Evolutionary conservation across 306 rosid genomes (phyloP).

Genomic region (Trichosanthes cucumerina): DNA sequence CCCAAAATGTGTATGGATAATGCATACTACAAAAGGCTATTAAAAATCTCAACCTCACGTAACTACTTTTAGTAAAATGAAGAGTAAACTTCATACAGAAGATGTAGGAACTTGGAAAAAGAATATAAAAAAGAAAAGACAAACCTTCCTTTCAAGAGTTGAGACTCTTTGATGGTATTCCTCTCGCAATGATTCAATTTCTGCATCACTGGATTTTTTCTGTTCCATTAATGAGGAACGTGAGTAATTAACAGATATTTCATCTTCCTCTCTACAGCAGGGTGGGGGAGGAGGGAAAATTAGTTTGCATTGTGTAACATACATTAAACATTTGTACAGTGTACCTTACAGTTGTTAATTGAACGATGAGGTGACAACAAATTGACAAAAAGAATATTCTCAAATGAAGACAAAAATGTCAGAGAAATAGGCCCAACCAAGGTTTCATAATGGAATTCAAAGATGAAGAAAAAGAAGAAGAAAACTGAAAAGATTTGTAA

Average conservation of each 20-base stretch:
- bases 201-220: conserved; percentile 94
- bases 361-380: background rate
- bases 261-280: background rate
- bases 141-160: conserved; percentile 84
- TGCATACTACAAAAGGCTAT: background rate
- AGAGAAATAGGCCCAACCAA: background rate
- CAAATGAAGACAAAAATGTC: background rate
- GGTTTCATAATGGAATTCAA: background rate
- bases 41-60: background rate
- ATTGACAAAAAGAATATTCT: background rate
- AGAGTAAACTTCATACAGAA: background rate
- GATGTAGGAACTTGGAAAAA: background rate
- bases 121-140: conserved; percentile 3
- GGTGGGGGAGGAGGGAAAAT: background rate
- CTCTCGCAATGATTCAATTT: conserved; percentile 91
- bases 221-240: conserved; percentile 29
- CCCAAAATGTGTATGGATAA: background rate
- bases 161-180: conserved; percentile 95
- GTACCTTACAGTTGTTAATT: background rate
- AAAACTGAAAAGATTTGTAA: background rate
- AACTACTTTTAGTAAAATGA: background rate
- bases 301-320: background rate
- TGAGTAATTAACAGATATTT: background rate
- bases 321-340: background rate
- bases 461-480: background rate